Evolutionary conservation across 2,329 filamentous ascomycete species (phyloP).

Genomic region (Acarospora socialis): DNA sequence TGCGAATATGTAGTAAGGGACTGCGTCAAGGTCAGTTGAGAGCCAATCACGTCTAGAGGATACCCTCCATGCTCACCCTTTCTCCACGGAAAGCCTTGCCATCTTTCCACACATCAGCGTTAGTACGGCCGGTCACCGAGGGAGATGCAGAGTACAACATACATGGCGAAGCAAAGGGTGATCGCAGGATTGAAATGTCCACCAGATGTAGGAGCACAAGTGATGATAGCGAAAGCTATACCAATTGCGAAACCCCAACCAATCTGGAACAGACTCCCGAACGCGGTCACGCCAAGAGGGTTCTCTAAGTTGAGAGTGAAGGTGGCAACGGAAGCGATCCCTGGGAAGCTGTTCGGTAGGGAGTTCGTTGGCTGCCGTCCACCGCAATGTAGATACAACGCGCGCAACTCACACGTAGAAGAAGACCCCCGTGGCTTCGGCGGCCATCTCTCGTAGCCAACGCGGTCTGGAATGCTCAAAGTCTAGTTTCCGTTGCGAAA

Average conservation of each 20-base stretch:
- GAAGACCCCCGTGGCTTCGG: constrained; percentile 44
- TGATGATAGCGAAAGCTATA: constrained; percentile 45
- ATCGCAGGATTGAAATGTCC: constrained; percentile 43
- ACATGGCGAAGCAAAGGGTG: constrained; percentile 29
- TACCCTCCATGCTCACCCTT: constrained; percentile 26
- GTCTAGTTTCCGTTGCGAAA: constrained; percentile 40
- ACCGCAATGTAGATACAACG: constrained; percentile 15
- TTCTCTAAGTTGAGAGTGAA: constrained; percentile 35
- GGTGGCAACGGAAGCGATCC: constrained; percentile 38
- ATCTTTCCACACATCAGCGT: constrained; percentile 32
- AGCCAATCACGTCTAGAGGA: background rate
- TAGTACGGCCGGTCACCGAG: too few relatives aligned
- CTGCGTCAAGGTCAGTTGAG: constrained; percentile 14
- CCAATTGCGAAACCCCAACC: constrained; percentile 43
- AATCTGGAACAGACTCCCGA: constrained; percentile 41
- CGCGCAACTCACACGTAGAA: constrained; percentile 33
- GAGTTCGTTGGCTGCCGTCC: background rate
- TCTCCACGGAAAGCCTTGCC: constrained; percentile 45
- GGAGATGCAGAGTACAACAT: constrained; percentile 14
- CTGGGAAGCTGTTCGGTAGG: constrained; percentile 30
- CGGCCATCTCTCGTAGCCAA: constrained; percentile 41
- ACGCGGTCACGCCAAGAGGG: constrained; percentile 22
- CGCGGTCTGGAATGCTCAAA: constrained; percentile 40
- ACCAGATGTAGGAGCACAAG: constrained; percentile 39
- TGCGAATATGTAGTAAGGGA: constrained; percentile 41